Conservation (phyloP, 2,329 filamentous ascomycete species). For the Colletotrichum eleusines region DNA sequence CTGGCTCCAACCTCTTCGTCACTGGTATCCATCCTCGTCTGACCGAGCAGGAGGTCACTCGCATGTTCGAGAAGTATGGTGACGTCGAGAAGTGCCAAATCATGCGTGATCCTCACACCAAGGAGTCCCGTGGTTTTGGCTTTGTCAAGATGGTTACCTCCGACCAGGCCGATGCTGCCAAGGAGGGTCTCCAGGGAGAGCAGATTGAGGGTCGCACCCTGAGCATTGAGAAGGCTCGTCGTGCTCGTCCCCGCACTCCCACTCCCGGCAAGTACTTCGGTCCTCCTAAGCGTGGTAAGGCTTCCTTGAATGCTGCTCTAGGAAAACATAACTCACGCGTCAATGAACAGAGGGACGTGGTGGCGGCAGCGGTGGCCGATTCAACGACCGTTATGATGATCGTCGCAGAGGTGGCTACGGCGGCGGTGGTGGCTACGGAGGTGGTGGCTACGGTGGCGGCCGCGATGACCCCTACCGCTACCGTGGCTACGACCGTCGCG, state of each 20-base stretch:
- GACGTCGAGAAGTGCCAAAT: constrained; percentile 99
- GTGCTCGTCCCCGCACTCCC: constrained; percentile 92
- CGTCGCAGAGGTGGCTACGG: constrained; percentile 71
- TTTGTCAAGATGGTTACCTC: constrained; percentile 99
- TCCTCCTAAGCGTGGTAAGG: constrained; percentile 94
- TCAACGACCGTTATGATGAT: constrained; percentile 72
- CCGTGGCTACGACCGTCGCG: constrained; percentile 62
- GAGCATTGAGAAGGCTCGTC: constrained; percentile 98
- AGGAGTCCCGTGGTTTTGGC: constrained; percentile 97
- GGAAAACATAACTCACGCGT: constrained; percentile 8
- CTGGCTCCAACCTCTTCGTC: constrained; percentile 98
- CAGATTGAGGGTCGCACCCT: constrained; percentile 94
- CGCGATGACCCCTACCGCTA: constrained; percentile 71
- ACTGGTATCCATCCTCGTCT: constrained; percentile 97
- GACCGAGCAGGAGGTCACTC: constrained; percentile 88
- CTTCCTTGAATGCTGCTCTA: constrained; percentile 6
- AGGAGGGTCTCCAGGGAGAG: constrained; percentile 95
- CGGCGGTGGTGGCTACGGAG: constrained; percentile 54
- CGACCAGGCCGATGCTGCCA: constrained; percentile 95
- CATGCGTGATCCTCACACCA: constrained; percentile 98
- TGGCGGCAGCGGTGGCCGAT: constrained; percentile 62
- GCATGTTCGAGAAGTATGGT: constrained; percentile 98
- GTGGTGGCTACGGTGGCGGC: constrained; percentile 58
- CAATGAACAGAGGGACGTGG: constrained; percentile 54
- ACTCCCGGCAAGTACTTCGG: constrained; percentile 99